phyloP scores from a whole-genome alignment of 148 eudicot species.

The Suaeda aralocaspica region DNA sequence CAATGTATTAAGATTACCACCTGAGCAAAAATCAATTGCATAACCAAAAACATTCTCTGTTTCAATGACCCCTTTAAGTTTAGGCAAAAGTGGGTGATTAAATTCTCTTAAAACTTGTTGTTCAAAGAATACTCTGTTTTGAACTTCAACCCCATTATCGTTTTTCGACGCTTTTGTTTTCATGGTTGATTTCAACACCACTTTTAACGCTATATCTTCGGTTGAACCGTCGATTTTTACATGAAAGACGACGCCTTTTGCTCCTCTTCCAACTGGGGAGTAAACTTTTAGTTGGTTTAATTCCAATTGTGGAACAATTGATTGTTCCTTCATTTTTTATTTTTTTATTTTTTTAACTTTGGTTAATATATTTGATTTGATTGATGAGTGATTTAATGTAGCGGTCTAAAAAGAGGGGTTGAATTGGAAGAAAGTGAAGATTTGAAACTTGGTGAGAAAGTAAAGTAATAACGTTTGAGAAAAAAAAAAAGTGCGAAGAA shows the following conservation, averaged over 20 bases:
- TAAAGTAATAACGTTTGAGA: background rate
- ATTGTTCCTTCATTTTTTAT: background rate
- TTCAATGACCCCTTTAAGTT: constrained; percentile 50
- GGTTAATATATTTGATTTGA: background rate
- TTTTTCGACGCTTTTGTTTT: constrained; percentile 8
- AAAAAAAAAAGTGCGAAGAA: constrained; percentile 7
- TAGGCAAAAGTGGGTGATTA: constrained; percentile 72
- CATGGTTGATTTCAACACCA: constrained; percentile 27
- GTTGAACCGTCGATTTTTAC: background rate
- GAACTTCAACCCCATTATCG: constrained; percentile 22
- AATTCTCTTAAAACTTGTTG: constrained; percentile 49
- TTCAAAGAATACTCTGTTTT: constrained; percentile 44
- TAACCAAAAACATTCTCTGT: constrained; percentile 64
- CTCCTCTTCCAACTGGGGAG: constrained; percentile 29
- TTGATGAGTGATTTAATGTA: background rate
- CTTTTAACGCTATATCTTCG: constrained; percentile 31
- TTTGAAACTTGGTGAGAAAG: constrained; percentile 13
- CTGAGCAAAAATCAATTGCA: constrained; percentile 89
- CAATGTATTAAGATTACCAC: constrained; percentile 59
- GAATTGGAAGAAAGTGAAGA: background rate
- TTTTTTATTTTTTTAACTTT: background rate
- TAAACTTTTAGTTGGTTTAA: constrained; percentile 14
- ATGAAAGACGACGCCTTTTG: constrained; percentile 32
- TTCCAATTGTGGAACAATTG: constrained; percentile 11
- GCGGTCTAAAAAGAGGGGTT: background rate